A percentile compares a stretch with the other conserved stretches of the same genome.
Evolutionary conservation across 2,329 filamentous ascomycete genomes (phyloP).

Genomic region (Trichoderma endophyticum): DNA sequence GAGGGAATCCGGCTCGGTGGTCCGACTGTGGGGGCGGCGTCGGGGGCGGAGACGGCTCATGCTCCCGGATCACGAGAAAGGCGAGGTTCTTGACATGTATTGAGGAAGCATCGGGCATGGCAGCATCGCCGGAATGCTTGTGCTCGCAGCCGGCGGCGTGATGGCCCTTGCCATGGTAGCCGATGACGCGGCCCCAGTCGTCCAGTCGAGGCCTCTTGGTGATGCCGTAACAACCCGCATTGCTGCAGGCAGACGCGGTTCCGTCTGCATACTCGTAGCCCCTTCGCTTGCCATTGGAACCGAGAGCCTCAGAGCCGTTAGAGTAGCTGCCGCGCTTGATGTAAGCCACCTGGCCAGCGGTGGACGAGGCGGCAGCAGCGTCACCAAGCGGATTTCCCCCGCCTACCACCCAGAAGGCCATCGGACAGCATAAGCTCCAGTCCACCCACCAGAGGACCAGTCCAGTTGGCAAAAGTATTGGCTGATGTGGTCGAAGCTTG

Average conservation of each 20-base stretch:
- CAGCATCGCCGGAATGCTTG: not conserved
- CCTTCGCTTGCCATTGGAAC: slow-evolving; percentile 16
- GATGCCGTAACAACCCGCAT: slow-evolving; percentile 15
- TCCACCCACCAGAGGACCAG: slow-evolving; percentile 4
- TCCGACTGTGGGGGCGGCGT: slow-evolving; percentile 22
- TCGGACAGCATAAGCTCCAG: slow-evolving; percentile 35
- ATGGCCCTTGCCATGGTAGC: slow-evolving; percentile 13
- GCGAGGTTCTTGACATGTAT: slow-evolving; percentile 33
- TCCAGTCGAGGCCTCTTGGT: slow-evolving; percentile 18
- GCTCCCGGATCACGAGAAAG: slow-evolving; percentile 41
- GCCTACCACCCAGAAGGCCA: slow-evolving; percentile 41
- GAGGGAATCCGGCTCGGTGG: slow-evolving; percentile 21
- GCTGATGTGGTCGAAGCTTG: not conserved
- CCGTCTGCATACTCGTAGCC: slow-evolving; percentile 12
- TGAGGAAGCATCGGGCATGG: slow-evolving; percentile 23
- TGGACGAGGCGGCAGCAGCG: slow-evolving; percentile 18
- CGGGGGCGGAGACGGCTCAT: slow-evolving; percentile 22
- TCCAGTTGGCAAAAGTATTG: not conserved
- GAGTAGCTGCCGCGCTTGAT: slow-evolving; percentile 9
- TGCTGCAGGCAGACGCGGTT: slow-evolving; percentile 12
- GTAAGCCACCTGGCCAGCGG: slow-evolving; percentile 15
- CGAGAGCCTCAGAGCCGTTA: not conserved
- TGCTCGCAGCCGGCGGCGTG: slow-evolving; percentile 10
- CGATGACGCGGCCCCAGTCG: slow-evolving; percentile 18
- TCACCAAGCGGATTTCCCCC: slow-evolving; percentile 30